A percentile compares a stretch with the other conserved stretches of the same genome.
Evolutionary conservation across 1,284 basidiomycete species (phyloP).

Genomic region (Ceratobasidium sp.): DNA sequence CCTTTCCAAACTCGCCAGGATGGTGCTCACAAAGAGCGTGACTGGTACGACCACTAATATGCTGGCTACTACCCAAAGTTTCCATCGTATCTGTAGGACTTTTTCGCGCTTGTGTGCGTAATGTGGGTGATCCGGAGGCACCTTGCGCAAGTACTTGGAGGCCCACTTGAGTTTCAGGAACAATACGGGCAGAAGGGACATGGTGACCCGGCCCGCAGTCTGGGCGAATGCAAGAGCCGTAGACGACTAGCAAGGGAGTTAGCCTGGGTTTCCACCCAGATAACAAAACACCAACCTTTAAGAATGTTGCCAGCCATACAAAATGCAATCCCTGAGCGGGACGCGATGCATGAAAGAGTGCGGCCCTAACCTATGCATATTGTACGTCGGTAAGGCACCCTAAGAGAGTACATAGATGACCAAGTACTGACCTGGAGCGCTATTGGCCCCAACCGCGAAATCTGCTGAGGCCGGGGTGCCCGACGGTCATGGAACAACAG

Average conservation of each 20-base stretch:
- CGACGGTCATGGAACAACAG: conserved; percentile 34
- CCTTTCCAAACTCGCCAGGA: conserved; percentile 78
- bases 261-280: background rate
- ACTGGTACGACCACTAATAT: conserved; percentile 71
- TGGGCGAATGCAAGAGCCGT: conserved; percentile 66
- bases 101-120: conserved; percentile 28
- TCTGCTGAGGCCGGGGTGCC: conserved; percentile 32
- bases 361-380: conserved; percentile 31
- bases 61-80: conserved; percentile 47
- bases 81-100: conserved; percentile 3
- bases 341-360: conserved; percentile 56
- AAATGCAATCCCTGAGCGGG: conserved; percentile 50
- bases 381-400: conserved; percentile 24
- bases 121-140: conserved; percentile 28
- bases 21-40: conserved; percentile 73
- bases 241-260: conserved; percentile 53
- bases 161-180: conserved; percentile 38
- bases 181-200: conserved; percentile 64
- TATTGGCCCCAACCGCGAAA: conserved; percentile 25
- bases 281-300: conserved; percentile 57
- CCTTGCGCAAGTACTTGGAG: conserved; percentile 34
- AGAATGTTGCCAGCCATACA: conserved; percentile 52
- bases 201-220: conserved; percentile 68
- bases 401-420: conserved; percentile 26
- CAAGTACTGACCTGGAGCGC: conserved; percentile 26